Evolutionary conservation across 1,284 basidiomycete genomes (phyloP).

Genomic region (Ustilago curta): DNA sequence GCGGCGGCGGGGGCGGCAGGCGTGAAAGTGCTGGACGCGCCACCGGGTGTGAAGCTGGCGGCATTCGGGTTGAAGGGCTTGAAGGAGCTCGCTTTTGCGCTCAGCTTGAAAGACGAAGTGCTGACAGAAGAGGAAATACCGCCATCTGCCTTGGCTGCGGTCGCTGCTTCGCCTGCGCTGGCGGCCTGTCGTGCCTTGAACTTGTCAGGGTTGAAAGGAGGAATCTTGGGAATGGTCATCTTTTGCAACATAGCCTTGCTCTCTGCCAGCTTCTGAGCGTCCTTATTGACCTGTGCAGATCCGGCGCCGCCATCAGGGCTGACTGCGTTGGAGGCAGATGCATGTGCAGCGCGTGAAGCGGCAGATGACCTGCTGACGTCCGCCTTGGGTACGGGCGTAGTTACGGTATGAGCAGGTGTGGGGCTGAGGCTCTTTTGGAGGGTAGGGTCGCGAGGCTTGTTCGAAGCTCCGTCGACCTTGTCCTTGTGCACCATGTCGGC

Average conservation of each 20-base stretch:
- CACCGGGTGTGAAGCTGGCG: constrained; percentile 71
- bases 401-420: constrained; percentile 40
- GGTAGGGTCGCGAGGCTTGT: constrained; percentile 61
- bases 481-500: constrained; percentile 74
- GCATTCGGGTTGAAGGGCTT: constrained; percentile 74
- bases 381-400: constrained; percentile 16
- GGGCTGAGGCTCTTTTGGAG: constrained; percentile 62
- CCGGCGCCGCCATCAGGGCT: constrained; percentile 39
- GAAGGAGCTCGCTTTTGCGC: constrained; percentile 81
- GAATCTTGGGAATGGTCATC: constrained; percentile 83
- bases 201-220: constrained; percentile 82
- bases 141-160: constrained; percentile 27
- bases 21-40: constrained; percentile 34
- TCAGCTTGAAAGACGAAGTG: constrained; percentile 79
- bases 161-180: constrained; percentile 18
- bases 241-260: constrained; percentile 69
- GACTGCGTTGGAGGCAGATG: constrained; percentile 26
- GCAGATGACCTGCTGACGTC: constrained; percentile 34
- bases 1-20: constrained; percentile 14
- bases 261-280: constrained; percentile 50
- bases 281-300: constrained; percentile 21
- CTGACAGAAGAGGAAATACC: constrained; percentile 34
- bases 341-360: constrained; percentile 30
- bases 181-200: constrained; percentile 54
- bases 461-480: constrained; percentile 52